Conservation (phyloP, 768 basidiomycete species). For the Amanita thiersii region DNA sequence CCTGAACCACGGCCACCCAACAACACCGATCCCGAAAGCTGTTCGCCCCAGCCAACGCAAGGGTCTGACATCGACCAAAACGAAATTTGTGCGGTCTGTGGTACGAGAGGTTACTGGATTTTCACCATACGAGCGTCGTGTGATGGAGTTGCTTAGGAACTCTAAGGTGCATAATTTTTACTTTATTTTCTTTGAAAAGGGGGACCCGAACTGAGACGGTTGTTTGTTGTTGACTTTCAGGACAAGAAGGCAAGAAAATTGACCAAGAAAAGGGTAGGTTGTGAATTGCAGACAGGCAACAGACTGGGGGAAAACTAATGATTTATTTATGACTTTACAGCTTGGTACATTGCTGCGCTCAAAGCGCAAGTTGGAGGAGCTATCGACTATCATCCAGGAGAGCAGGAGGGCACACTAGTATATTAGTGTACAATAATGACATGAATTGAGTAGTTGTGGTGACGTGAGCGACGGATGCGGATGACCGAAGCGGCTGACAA, state of each 20-base stretch:
- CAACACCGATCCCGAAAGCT: constrained; percentile 71
- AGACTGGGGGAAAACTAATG: constrained; percentile 2
- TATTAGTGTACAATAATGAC: constrained; percentile 9
- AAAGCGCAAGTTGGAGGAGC: constrained; percentile 98
- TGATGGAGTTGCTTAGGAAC: constrained; percentile 97
- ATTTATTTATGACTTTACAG: constrained; percentile 28
- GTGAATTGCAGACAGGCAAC: not conserved
- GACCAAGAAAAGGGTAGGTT: constrained; percentile 95
- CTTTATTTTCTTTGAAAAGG: too few species aligned
- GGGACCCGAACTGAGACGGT: not conserved
- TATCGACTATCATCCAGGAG: constrained; percentile 86
- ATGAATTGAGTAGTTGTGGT: not conserved
- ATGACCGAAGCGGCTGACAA: too few species aligned
- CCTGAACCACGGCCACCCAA: constrained; percentile 82
- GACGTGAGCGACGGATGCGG: too few species aligned
- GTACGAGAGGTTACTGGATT: constrained; percentile 97
- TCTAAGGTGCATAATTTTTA: constrained; percentile 61
- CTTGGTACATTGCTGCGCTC: constrained; percentile 97
- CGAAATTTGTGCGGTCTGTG: constrained; percentile 88
- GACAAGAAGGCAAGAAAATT: constrained; percentile 99
- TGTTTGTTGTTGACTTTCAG: constrained; percentile 28
- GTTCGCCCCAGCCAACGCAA: constrained; percentile 85
- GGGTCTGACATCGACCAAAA: constrained; percentile 84
- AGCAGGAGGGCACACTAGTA: constrained; percentile 66
- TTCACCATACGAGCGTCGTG: constrained; percentile 94